Base-by-base conservation (phyloP, 495 filamentous ascomycete genomes). In the Daldinia concentrica region DNA sequence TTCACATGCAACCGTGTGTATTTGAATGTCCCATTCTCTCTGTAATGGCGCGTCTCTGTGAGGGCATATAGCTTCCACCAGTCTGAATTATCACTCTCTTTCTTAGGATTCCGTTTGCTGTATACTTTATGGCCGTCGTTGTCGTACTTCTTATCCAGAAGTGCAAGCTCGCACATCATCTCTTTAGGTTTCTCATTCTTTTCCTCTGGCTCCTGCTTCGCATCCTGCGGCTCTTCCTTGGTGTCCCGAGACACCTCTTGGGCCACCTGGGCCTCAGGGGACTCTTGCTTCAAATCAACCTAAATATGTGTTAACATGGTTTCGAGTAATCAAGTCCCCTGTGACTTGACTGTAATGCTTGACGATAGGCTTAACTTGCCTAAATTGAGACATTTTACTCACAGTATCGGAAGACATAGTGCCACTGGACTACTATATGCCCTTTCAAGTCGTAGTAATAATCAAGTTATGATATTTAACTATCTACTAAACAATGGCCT, bases 61-160 rank as follows among this genome's bases (percentile, higher is more conserved):
- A 69, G 67, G 3, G 60, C 67, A 36, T 69, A 69, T 0, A 69
- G 57, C 56, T 57, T 65, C 56, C 68, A 65, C 68, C 68, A 70
- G 36, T 65, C 3, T 36, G 34, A 4, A 14, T 36, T 36, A 14
- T 2, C 34, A 14, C 34, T 5, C 9, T 36, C 12, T 1, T 36
- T 5, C 12, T 1, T 36, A 36, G 34, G 8, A 34, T 62, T 61
- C 12, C 68, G 68, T 34, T 65, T 60, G 34, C 22, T 55, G 55
- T 70, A 70, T 24, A 65, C 57, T 22, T 51, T 65, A 50, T 70
- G 45, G 11, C 68, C 68, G n/a, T 70, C 68, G 0, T 19, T 30
- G 26, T 70, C 62, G 36, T 70, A 70, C 15, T 56, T 70, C 57
- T 51, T 65, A 30, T 70, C 68, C 9, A 70, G 67, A 34, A 69